Evolutionary conservation across 2,329 filamentous ascomycete species (phyloP).

Genomic region (Trichoderma atrobrunneum): DNA sequence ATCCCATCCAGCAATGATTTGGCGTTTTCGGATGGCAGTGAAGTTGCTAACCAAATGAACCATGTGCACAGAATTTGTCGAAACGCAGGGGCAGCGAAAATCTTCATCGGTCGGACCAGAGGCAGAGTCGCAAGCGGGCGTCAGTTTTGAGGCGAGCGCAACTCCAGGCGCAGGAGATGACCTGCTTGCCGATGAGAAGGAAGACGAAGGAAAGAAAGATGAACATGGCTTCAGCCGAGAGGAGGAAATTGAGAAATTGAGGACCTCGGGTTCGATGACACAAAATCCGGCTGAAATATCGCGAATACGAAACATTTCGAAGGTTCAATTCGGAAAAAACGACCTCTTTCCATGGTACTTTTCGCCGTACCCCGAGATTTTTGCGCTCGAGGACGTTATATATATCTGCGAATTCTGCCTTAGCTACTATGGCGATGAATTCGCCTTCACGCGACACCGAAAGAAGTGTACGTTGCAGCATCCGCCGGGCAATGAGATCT

Average conservation of each 20-base stretch:
- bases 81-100: slow-evolving; percentile 46
- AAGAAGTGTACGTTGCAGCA: slow-evolving; percentile 88
- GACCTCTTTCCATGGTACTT: slow-evolving; percentile 99
- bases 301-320: slow-evolving; percentile 89
- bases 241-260: slow-evolving; percentile 93
- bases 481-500: slow-evolving; percentile 96
- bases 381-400: slow-evolving; percentile 83
- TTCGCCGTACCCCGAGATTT: slow-evolving; percentile 89
- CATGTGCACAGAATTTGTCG: slow-evolving; percentile 43
- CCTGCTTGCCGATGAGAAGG: slow-evolving; percentile 54
- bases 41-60: background rate
- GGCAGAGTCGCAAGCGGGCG: slow-evolving; percentile 44
- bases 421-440: slow-evolving; percentile 80
- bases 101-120: slow-evolving; percentile 43
- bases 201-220: slow-evolving; percentile 45
- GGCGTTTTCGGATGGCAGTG: background rate
- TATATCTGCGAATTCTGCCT: slow-evolving; percentile 98
- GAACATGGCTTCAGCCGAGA: slow-evolving; percentile 67
- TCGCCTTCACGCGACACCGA: slow-evolving; percentile 81
- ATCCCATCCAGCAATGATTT: background rate
- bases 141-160: slow-evolving; percentile 40
- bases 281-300: slow-evolving; percentile 97
- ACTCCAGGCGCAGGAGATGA: slow-evolving; percentile 49
- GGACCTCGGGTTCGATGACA: slow-evolving; percentile 95
- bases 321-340: slow-evolving; percentile 87